Evolutionary conservation across 352 stramenopile species (phyloP).

Genomic region (Phytophthora nicotianae): DNA sequence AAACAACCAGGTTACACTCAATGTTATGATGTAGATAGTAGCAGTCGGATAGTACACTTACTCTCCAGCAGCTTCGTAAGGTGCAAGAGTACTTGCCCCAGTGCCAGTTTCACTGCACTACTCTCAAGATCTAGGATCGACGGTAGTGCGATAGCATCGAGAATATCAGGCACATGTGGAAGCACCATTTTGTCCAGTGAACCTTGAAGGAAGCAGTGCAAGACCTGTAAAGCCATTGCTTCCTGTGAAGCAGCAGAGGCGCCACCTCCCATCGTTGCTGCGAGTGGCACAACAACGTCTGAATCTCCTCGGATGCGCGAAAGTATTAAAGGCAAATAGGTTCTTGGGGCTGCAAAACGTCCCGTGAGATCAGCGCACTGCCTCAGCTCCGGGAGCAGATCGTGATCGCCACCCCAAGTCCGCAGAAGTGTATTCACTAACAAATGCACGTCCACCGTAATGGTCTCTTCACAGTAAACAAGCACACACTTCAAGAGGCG

Average conservation of each 20-base stretch:
- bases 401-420: conserved; percentile 44
- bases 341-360: conserved; percentile 64
- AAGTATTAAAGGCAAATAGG: conserved; percentile 72
- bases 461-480: conserved; percentile 94
- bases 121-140: conserved; percentile 60
- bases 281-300: conserved; percentile 34
- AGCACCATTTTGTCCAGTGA: conserved; percentile 66
- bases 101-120: conserved; percentile 30
- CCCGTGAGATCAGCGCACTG: conserved; percentile 64
- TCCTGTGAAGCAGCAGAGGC: conserved; percentile 32
- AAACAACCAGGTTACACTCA: background rate
- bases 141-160: conserved; percentile 44
- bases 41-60: conserved; percentile 28
- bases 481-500: conserved; percentile 90
- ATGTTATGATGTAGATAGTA: background rate
- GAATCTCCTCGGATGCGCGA: conserved; percentile 61
- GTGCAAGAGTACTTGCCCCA: conserved; percentile 41
- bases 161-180: conserved; percentile 59
- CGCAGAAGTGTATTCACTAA: conserved; percentile 75
- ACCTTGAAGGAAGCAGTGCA: conserved; percentile 54
- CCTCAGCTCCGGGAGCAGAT: conserved; percentile 30
- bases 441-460: conserved; percentile 89
- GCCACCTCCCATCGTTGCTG: conserved; percentile 15
- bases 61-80: conserved; percentile 51
- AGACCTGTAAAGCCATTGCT: conserved; percentile 48